Evolutionary conservation across 305 asterid genomes (phyloP).

Genomic region (Fraxinus xanthoxyloides): DNA sequence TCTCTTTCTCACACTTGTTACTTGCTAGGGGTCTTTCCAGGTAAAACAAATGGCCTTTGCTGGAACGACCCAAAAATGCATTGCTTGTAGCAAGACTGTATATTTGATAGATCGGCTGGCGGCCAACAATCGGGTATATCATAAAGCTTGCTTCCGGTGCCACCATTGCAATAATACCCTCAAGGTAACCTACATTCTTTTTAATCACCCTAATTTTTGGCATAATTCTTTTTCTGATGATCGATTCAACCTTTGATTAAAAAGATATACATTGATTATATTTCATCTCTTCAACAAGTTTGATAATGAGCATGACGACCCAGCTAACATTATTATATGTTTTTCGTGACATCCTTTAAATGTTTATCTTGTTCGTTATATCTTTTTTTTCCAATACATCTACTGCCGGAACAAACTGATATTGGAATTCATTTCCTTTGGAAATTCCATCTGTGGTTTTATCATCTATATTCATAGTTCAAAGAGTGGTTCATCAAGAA

Average conservation of each 20-base stretch:
- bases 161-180: slow-evolving; percentile 74
- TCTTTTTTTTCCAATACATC: neutral
- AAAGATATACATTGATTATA: too few species aligned
- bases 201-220: too few species aligned
- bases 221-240: too few species aligned
- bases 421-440: neutral
- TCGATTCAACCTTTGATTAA: too few species aligned
- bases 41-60: slow-evolving; percentile 43
- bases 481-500: neutral
- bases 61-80: slow-evolving; percentile 65
- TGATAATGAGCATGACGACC: too few species aligned
- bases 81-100: slow-evolving; percentile 60
- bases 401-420: neutral
- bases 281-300: too few species aligned
- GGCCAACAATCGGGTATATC: slow-evolving; percentile 60
- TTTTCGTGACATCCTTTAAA: neutral
- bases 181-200: slow-evolving; percentile 37
- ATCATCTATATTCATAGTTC: neutral
- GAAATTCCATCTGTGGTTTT: neutral
- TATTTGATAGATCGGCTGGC: slow-evolving; percentile 63
- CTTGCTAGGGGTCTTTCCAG: neutral
- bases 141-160: slow-evolving; percentile 80
- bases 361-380: neutral
- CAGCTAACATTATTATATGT: neutral
- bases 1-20: slow-evolving; percentile 32